A percentile compares a stretch with the other conserved stretches of the same genome.
These are phyloP conservation scores for Lycium ferocissimum DNA, from an alignment of 257 asterid genomes.

Conservation along the genomic window DNA sequence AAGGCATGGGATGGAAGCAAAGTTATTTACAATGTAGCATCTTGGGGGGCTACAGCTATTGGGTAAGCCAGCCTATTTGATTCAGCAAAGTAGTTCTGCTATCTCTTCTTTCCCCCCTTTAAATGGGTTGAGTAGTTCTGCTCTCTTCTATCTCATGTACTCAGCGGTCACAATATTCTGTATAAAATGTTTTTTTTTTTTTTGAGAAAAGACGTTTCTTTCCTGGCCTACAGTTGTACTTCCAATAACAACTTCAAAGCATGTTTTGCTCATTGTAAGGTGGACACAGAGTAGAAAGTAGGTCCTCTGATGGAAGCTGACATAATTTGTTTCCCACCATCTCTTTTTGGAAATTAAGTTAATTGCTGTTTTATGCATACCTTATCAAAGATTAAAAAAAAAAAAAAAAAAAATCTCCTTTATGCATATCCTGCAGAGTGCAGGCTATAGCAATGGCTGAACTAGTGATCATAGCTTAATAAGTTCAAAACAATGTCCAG, in stretches of 20 bases:
- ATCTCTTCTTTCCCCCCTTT: background rate
- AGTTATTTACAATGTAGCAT: constrained; percentile 92
- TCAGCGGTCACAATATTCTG: constrained; percentile 5
- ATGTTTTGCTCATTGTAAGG: constrained; percentile 12
- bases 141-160: constrained; percentile 10
- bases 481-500: constrained; percentile 8
- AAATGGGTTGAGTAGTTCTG: background rate
- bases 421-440: constrained; percentile 3
- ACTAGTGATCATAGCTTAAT: background rate
- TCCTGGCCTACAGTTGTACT: background rate
- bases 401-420: background rate
- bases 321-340: background rate
- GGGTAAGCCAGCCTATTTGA: constrained; percentile 66
- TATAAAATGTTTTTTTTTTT: background rate
- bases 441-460: background rate
- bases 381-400: background rate
- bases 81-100: constrained; percentile 15
- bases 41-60: constrained; percentile 99
- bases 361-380: background rate
- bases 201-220: background rate
- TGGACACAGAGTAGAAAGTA: constrained; percentile 13
- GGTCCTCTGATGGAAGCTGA: background rate
- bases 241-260: background rate
- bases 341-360: background rate
- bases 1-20: constrained; percentile 99